phyloP scores from a whole-genome alignment of 805 yeast species.

The Candida manassasensis region DNA sequence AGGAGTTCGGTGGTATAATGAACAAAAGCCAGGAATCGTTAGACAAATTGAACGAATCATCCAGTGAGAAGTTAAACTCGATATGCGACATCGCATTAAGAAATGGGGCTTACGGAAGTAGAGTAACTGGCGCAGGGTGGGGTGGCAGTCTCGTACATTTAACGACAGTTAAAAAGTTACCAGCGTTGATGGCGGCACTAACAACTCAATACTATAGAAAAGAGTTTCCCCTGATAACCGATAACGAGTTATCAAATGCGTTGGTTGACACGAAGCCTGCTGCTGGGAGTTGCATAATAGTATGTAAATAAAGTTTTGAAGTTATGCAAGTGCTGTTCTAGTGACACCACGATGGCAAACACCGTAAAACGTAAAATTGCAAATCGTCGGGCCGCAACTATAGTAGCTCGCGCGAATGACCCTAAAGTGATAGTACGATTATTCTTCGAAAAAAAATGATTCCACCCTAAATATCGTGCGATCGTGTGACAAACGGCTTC shows the following conservation, averaged over 20 bases:
- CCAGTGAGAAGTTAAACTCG: conserved; percentile 50
- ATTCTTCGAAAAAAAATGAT: too few relatives aligned
- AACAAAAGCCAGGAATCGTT: conserved; percentile 56
- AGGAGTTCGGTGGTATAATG: conserved; percentile 50
- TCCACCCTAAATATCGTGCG: too few relatives aligned
- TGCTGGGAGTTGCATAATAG: conserved; percentile 33
- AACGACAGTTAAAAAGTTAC: conserved; percentile 41
- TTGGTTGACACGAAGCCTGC: conserved; percentile 54
- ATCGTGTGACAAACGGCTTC: too few relatives aligned
- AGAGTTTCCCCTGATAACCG: conserved; percentile 45
- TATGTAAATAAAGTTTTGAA: conserved; percentile 1
- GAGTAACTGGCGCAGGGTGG: conserved; percentile 80
- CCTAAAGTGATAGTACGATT: too few relatives aligned
- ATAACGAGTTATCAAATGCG: conserved; percentile 44
- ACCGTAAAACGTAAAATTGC: background rate
- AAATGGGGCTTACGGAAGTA: conserved; percentile 59
- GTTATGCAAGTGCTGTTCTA: background rate
- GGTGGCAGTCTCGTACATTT: conserved; percentile 73
- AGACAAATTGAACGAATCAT: conserved; percentile 45
- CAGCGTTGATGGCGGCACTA: conserved; percentile 38
- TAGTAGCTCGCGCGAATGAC: too few relatives aligned
- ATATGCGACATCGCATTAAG: conserved; percentile 49
- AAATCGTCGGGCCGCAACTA: too few relatives aligned
- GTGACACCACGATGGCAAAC: background rate
- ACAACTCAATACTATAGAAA: conserved; percentile 46